Evolutionary conservation across 257 asterid genomes (phyloP), one percentile per base, ranked within the genome.

Genomic region (Leonotis leonurus): DNA sequence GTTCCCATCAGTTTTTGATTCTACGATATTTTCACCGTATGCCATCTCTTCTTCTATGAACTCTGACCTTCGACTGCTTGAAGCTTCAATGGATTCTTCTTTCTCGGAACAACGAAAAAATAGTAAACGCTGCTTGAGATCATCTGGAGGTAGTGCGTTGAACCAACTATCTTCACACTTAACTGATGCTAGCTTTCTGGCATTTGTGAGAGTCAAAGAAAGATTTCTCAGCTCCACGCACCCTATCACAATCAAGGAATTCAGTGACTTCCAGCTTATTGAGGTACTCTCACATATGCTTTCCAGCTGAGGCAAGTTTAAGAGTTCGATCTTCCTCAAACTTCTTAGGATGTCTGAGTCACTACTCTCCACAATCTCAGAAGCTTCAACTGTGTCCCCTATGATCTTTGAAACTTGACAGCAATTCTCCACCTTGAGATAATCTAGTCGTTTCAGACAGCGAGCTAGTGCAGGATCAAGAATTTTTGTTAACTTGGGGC

Each of bases 381-480:
- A 35, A 12, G 25, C 2, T 4, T 12, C 16, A 36, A 10, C 17
- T 4, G 3, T 36, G 13, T 3, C 41, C 8, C 14, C 49, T 16
- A 49, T 33, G 14, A 64, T 50, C 35, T 51, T n/a, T 0, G 24
- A 37, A 6, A 65, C 0, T 6, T 18, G n/a, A 27, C 25, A 0
- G 3, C 70, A 65, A 1, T 54, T 29, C 26, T 65, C 63, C 3
- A 65, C 46, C 41, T 53, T 43, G 12, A 65, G 45, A 12, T 39
- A 18, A 4, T 65, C 24, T 10, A 65, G 55, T 14, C 56, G 27
- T 27, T 8, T 7, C 2, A 65, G 56, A 1, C 45, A n/a, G 5
- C 8, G 35, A 4, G 56, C 67, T 18, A 61, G 18, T 27, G 11
- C 3, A 17, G n/a, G 32, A 52, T 27, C 45, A 2, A 65, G 35